Conservation (phyloP, 2,329 filamentous ascomycete species). For the Emmonsia crescens region DNA sequence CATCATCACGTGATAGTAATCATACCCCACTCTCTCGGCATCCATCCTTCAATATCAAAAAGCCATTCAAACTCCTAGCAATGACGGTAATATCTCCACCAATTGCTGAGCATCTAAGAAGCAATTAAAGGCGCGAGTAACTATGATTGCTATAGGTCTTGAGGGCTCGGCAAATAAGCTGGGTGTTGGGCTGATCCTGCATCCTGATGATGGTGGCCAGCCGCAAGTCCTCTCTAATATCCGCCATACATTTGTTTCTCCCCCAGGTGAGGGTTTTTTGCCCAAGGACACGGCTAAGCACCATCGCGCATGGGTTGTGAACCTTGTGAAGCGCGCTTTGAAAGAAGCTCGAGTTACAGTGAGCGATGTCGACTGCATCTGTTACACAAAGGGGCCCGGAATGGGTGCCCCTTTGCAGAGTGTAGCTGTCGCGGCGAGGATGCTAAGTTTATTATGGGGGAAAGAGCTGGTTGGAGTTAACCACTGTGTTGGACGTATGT, state of each 20-base stretch:
- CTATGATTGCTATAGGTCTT: constrained; percentile 58
- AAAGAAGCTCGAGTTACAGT: constrained; percentile 52
- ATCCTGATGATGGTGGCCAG: constrained; percentile 45
- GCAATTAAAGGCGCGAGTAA: constrained; percentile 6
- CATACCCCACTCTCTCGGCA: background rate
- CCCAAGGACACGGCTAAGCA: constrained; percentile 93
- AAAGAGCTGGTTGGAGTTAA: constrained; percentile 91
- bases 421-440: constrained; percentile 76
- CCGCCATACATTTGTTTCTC: constrained; percentile 84
- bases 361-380: constrained; percentile 74
- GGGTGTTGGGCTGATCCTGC: constrained; percentile 81
- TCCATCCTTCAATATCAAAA: background rate
- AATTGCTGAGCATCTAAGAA: too few species aligned
- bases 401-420: constrained; percentile 90
- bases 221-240: constrained; percentile 80
- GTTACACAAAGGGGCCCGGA: constrained; percentile 88
- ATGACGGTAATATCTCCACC: background rate
- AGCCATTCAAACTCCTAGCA: background rate
- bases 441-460: constrained; percentile 70
- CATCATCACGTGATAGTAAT: background rate
- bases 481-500: constrained; percentile 78
- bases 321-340: constrained; percentile 69
- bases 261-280: constrained; percentile 86
- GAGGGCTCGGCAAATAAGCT: constrained; percentile 98
- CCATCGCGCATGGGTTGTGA: constrained; percentile 75